Base-by-base conservation (phyloP, 2,329 filamentous ascomycete genomes). In the Ustulina deusta region DNA sequence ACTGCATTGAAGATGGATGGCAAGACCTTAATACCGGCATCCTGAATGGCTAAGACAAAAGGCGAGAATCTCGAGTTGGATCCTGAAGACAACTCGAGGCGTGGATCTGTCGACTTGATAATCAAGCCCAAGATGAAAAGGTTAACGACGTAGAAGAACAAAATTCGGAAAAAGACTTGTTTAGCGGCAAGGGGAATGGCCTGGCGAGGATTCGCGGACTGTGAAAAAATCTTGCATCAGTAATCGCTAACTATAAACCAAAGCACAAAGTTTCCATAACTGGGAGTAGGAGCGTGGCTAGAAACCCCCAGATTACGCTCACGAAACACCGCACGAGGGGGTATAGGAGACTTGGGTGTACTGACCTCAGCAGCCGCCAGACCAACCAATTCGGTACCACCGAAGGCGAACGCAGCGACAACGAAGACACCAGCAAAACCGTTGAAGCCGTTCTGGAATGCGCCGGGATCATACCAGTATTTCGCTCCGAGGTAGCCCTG, bases 401-500 rank as follows among this genome's bases (percentile, higher is more conserved):
- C 81, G 70, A 85, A 86, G 27, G 84, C 79, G 69, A 86, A 86
- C 29, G 84, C 82, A 29, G 83, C 83, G 9, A 84, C 82, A 46
- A 86, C 83, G 72, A 87, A 86, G 27, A 85, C 85, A 46, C 81
- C 79, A 52, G 81, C 81, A 62, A 86, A 82, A 38, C 85, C 84
- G 58, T 83, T 83, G 75, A 86, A 84, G 48, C 83, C 84, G 62
- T 84, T 80, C 64, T 80, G 76, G 77, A 86, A 86, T 0, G 87
- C 86, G 5, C 86, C 86, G 0, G 86, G 86, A 38, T 87, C 79
- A 69, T 84, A 80, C 88, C 88, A 90, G 79, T 87, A 89, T 48
- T 83, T 82, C 22, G 84, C 87, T 17, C 90, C 89, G 51, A 90
- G 85, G 75, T 90, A 89, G 42, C 86, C 85, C 72, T 83, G 79